Evolutionary conservation across 208 protist species (phyloP), one percentile per base, ranked within the genome.

Genomic region (Acanthamoeba triangularis): DNA sequence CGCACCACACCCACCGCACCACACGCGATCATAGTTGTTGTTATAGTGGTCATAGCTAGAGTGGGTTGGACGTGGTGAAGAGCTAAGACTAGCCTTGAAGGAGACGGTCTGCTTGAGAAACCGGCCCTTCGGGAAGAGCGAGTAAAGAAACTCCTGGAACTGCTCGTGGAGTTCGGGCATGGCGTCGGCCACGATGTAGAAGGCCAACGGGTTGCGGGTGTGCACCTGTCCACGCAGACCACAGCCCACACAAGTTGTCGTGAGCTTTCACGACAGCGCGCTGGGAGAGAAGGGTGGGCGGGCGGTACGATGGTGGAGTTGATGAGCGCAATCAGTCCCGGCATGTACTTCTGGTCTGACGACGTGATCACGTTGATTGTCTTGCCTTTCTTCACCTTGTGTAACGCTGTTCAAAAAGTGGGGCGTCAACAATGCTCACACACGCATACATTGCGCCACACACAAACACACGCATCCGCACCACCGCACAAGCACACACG

Each of bases 301-400:
- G n/a, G 16, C 5, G 11, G 65, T 93, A 93, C 87, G 37, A 93
- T 93, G 44, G 59, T 76, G 16, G 87, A 93, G 87, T 93, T 93
- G 54, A 93, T 49, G 25, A 93, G 87, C 2, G 87, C 87, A 16
- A 93, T 78, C 37, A 93, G n/a, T 18, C 87, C 87, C 2, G 87
- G 59, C 35, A 93, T 28, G 37, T 93, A 93, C 23, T 52, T 93
- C 35, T 78, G 23, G 37, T 93, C 87, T 1, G 87, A 20, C 7
- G 87, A 11, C 5, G 61, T 76, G 25, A 93, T 11, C 33, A 93
- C 61, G 61, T 93, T 52, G 35, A 93, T 78, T 11, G 37, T 78
- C 61, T 56, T n/a, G 30, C 35, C 59, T 41, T 25, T 14, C 87
- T 93, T 93, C 7, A 56, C 56, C 41, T 20, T 44, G 47, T 93